Percentiles rank a stretch among this genome's conserved stretches.
These are phyloP conservation scores for Kalanchoe fedtschenkoi DNA, from an alignment of 164 flowering plant species.

Conservation along the genomic window DNA sequence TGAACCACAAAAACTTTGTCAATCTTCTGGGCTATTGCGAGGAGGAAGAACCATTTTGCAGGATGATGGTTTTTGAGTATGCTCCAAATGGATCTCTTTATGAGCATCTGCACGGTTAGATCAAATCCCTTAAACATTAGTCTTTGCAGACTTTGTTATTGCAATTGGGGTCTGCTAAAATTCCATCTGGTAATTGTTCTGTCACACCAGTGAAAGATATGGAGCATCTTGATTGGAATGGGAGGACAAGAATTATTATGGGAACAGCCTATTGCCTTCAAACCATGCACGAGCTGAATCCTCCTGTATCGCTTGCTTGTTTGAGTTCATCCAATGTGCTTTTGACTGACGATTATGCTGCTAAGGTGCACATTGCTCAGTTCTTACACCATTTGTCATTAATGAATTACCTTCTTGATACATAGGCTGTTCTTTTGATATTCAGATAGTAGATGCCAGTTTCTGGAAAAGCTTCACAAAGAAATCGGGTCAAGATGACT, in stretches of 20 bases:
- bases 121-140: not conserved
- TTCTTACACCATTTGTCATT: not conserved
- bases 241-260: slow-evolving; percentile 79
- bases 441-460: slow-evolving; percentile 51
- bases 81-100: slow-evolving; percentile 80
- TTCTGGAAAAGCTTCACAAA: slow-evolving; percentile 24
- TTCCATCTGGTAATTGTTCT: not conserved
- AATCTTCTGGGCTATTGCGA: slow-evolving; percentile 90
- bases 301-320: slow-evolving; percentile 52
- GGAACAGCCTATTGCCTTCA: slow-evolving; percentile 87
- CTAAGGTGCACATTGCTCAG: slow-evolving; percentile 45
- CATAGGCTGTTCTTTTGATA: not conserved
- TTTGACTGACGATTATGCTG: slow-evolving; percentile 88
- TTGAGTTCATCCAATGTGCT: slow-evolving; percentile 35
- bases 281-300: slow-evolving; percentile 81
- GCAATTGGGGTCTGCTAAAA: not conserved
- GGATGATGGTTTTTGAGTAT: slow-evolving; percentile 97
- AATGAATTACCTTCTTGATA: not conserved
- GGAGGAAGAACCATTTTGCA: slow-evolving; percentile 68
- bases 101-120: slow-evolving; percentile 84
- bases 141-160: not conserved
- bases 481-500: slow-evolving; percentile 28
- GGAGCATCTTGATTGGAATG: slow-evolving; percentile 89
- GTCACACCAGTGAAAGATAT: slow-evolving; percentile 56
- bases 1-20: slow-evolving; percentile 93